Evolutionary conservation across 2,329 filamentous ascomycete genomes (phyloP).

Genomic region (Seiridium cupressi): DNA sequence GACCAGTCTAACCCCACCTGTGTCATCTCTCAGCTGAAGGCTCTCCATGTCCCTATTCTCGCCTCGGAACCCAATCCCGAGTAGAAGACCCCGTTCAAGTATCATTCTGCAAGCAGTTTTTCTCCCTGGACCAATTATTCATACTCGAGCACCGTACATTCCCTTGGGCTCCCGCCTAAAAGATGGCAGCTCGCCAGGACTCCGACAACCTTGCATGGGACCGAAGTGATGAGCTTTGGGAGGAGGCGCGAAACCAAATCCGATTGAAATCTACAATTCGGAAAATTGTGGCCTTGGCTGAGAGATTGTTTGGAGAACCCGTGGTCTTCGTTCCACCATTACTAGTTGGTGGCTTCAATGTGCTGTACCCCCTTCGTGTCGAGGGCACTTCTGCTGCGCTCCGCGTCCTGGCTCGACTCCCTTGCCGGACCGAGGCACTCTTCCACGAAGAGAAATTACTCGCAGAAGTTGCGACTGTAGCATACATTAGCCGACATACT

Average conservation of each 20-base stretch:
- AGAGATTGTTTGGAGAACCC: slow-evolving; percentile 13
- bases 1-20: not conserved
- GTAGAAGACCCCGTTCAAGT: not conserved
- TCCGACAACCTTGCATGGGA: slow-evolving; percentile 29
- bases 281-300: slow-evolving; percentile 17
- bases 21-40: not conserved
- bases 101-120: not conserved
- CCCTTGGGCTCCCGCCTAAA: slow-evolving; percentile 1
- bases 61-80: not conserved
- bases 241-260: slow-evolving; percentile 21
- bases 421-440: slow-evolving; percentile 15
- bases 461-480: slow-evolving; percentile 33
- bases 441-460: slow-evolving; percentile 35
- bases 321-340: slow-evolving; percentile 19
- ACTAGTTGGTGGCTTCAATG: slow-evolving; percentile 25
- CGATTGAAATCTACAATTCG: slow-evolving; percentile 14
- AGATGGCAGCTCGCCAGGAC: slow-evolving; percentile 24
- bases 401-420: slow-evolving; percentile 19
- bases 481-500: slow-evolving; percentile 28
- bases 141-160: not conserved
- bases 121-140: not conserved
- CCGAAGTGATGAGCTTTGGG: slow-evolving; percentile 23
- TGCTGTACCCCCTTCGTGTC: slow-evolving; percentile 20
- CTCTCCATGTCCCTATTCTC: not conserved
- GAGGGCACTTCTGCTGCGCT: slow-evolving; percentile 9